A percentile compares a stretch with the other conserved stretches of the same genome.
Conservation (phyloP, 2,329 filamentous ascomycete genomes). For the Trichoderma harzianum region DNA sequence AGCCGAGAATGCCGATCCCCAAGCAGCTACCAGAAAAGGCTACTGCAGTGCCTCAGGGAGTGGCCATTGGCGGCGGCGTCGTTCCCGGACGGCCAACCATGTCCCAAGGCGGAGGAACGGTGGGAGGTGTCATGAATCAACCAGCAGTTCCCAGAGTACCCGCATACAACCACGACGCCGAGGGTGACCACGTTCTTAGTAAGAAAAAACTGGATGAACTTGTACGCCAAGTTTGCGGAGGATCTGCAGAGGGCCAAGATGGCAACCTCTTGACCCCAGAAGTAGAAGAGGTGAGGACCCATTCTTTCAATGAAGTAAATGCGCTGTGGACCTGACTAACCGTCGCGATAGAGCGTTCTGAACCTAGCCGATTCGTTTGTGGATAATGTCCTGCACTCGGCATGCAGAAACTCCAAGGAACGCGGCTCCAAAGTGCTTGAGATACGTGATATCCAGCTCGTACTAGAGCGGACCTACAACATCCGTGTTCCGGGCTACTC, state of each 20-base stretch:
- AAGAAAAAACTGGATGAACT: constrained; percentile 97
- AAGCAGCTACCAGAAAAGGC: constrained; percentile 70
- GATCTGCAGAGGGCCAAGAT: constrained; percentile 66
- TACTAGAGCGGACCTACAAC: constrained; percentile 82
- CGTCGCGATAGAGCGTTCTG: constrained; percentile 67
- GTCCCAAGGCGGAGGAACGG: constrained; percentile 70
- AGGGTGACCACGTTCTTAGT: constrained; percentile 88
- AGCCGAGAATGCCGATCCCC: constrained; percentile 73
- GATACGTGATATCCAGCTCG: constrained; percentile 78
- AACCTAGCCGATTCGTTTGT: constrained; percentile 92
- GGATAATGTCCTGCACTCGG: constrained; percentile 80
- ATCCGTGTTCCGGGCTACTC: constrained; percentile 92
- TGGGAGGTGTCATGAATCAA: constrained; percentile 81
- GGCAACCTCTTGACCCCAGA: constrained; percentile 81
- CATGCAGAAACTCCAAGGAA: constrained; percentile 89
- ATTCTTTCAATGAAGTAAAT: background rate
- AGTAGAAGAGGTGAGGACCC: constrained; percentile 79
- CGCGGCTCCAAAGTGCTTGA: constrained; percentile 88
- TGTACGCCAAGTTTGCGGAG: constrained; percentile 87
- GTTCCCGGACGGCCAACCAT: constrained; percentile 75
- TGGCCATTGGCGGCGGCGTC: constrained; percentile 62
- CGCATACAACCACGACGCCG: constrained; percentile 81
- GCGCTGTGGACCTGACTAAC: constrained; percentile 22
- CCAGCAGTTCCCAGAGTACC: constrained; percentile 80
- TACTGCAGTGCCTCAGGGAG: constrained; percentile 67